Base-by-base conservation (phyloP, 2,329 filamentous ascomycete species). In the Colletotrichum gloeosporioides region DNA sequence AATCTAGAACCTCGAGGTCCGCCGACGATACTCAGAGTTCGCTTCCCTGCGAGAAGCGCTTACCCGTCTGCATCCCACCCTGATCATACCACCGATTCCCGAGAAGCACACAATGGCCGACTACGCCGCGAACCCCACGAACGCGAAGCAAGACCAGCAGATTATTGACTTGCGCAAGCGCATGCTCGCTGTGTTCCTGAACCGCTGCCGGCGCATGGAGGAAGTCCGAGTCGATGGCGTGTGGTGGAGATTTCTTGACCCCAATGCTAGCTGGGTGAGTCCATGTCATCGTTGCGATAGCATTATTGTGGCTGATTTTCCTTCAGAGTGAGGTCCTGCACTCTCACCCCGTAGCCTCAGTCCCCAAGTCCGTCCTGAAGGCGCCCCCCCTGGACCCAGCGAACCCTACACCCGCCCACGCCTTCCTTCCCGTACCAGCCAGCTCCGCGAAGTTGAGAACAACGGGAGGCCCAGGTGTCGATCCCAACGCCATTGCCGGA, bases 61-160 rank as follows among this genome's bases (percentile, higher is more conserved):
- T 32, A 96, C 96, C 63, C 94, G 95, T 80, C 90, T 99, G 77
- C 98, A 99, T 83, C 97, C 98, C 9, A 99, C 97, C 0, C 90
- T 99, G 57, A 95, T 99, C 81, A 95, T 99, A 69, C 98, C 97
- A 9, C 97, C 97, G 4, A 99, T 99, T 81, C 97, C 97, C 27
- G 98, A 99, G 87, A 99, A 99, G 86, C 97, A 99, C 85, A 97
- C 96, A 62, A 98, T 99, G 94, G 96, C 96, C 77, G 97, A 99
- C 84, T 99, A 99, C 83, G 97, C 97, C 18, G 96, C 98, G 32
- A 99, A 98, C 81, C 97, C 98, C 3, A 99, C 97, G 49, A 98
- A 96, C 81, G 98, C 98, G 22, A 99, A 98, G 84, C 96, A 99
- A 85, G 98, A 99, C 83, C 94, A 96, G 74, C 95, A 96, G 77